Evolutionary conservation across 352 stramenopile genomes (phyloP).

Genomic region (Phytophthora citricola): DNA sequence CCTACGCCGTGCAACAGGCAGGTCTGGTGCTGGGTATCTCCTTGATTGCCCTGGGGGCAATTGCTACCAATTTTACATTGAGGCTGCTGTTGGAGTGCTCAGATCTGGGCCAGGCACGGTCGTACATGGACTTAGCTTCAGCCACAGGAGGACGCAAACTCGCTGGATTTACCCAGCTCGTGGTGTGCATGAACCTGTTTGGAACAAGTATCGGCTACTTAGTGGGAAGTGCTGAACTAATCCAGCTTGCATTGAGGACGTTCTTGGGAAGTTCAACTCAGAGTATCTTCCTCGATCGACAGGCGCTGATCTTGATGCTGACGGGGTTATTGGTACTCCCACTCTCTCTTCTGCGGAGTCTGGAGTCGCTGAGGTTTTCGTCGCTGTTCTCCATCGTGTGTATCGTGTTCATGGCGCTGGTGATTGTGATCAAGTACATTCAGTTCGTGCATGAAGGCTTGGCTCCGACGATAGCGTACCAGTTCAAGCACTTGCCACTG

Average conservation of each 20-base stretch:
- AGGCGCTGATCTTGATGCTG: constrained; percentile 75
- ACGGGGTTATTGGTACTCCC: constrained; percentile 72
- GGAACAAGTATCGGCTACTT: constrained; percentile 87
- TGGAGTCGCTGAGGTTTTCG: constrained; percentile 87
- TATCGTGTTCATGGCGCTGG: constrained; percentile 88
- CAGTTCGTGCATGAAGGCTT: constrained; percentile 81
- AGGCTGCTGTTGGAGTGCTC: constrained; percentile 81
- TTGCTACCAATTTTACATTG: constrained; percentile 86
- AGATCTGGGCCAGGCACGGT: constrained; percentile 73
- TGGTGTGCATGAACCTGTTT: constrained; percentile 90
- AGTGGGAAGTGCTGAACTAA: constrained; percentile 79
- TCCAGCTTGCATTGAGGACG: constrained; percentile 65
- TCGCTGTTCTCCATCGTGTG: constrained; percentile 90
- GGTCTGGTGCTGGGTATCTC: constrained; percentile 76
- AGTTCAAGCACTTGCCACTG: constrained; percentile 77
- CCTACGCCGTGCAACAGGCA: constrained; percentile 80
- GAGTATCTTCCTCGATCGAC: constrained; percentile 67
- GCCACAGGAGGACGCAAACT: constrained; percentile 70
- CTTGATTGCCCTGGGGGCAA: constrained; percentile 69
- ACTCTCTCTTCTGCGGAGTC: constrained; percentile 81
- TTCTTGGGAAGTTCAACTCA: constrained; percentile 54
- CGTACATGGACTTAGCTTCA: constrained; percentile 85
- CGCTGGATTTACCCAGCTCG: constrained; percentile 74
- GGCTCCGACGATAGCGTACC: constrained; percentile 69
- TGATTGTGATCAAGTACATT: constrained; percentile 92